phyloP scores from a whole-genome alignment of 495 filamentous ascomycete genomes.

The Tuber borchii region DNA sequence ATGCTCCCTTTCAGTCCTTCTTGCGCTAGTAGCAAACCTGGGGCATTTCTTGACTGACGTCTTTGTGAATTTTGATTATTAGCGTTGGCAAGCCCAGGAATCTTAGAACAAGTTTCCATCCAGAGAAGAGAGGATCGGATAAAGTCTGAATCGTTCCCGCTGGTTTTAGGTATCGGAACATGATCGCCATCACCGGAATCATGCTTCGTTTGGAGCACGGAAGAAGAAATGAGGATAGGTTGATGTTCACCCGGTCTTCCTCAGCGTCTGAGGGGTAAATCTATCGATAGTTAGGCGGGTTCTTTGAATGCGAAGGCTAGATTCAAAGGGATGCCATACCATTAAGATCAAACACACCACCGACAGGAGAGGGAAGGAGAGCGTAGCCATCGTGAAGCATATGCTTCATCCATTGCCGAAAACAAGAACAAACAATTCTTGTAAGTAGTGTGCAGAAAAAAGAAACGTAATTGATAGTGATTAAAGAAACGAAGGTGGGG shows the following conservation, averaged over 20 bases:
- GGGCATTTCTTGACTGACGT: background rate
- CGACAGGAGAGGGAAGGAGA: constrained; percentile 38
- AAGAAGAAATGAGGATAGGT: constrained; percentile 17
- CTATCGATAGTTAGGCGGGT: constrained; percentile 10
- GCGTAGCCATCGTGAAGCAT: constrained; percentile 40
- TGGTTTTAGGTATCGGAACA: constrained; percentile 14
- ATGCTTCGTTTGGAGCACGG: constrained; percentile 14
- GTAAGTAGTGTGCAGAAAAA: background rate
- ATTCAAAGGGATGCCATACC: constrained; percentile 15
- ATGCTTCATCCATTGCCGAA: constrained; percentile 36
- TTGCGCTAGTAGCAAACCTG: background rate
- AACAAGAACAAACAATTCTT: constrained; percentile 11
- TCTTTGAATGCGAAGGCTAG: background rate
- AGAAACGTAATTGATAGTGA: background rate
- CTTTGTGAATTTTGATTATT: constrained; percentile 18
- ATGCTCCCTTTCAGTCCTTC: constrained; percentile 10
- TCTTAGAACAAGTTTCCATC: constrained; percentile 8
- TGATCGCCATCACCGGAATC: constrained; percentile 16
- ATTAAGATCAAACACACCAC: constrained; percentile 36
- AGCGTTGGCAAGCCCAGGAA: constrained; percentile 12
- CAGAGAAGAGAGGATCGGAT: constrained; percentile 13
- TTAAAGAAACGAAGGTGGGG: background rate
- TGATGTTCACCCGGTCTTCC: constrained; percentile 8
- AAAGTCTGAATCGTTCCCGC: constrained; percentile 13
- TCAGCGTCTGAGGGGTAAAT: constrained; percentile 21